Conservation (phyloP, 2,329 filamentous ascomycete genomes). For the Pestalotiopsis sp. region DNA sequence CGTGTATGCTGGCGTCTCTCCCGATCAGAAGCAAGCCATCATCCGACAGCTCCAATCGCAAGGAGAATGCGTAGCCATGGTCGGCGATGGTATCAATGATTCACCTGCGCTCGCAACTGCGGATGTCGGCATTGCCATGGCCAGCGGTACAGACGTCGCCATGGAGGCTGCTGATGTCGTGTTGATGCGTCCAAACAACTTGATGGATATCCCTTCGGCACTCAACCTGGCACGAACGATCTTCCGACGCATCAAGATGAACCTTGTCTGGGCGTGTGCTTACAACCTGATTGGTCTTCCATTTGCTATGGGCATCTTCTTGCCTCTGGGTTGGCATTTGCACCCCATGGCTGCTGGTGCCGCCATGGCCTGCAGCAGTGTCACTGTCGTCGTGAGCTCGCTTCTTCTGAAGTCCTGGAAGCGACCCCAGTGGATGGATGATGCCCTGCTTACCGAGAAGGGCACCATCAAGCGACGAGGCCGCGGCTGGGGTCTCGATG, state of each 20-base stretch:
- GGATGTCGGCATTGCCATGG: slow-evolving; percentile 89
- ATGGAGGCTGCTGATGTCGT: slow-evolving; percentile 98
- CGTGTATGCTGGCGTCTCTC: slow-evolving; percentile 86
- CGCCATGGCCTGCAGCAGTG: slow-evolving; percentile 89
- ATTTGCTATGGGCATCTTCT: slow-evolving; percentile 91
- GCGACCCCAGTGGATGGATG: slow-evolving; percentile 84
- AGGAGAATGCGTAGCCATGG: slow-evolving; percentile 89
- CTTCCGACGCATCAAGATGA: slow-evolving; percentile 91
- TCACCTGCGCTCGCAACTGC: slow-evolving; percentile 92
- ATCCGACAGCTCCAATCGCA: slow-evolving; percentile 73
- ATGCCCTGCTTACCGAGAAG: slow-evolving; percentile 63
- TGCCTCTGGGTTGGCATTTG: slow-evolving; percentile 84
- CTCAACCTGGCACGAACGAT: slow-evolving; percentile 82
- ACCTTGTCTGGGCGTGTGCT: slow-evolving; percentile 87
- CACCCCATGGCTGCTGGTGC: slow-evolving; percentile 94
- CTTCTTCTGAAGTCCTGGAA: slow-evolving; percentile 86
- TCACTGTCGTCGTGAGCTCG: slow-evolving; percentile 85
- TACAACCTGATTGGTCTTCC: slow-evolving; percentile 93
- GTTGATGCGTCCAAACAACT: slow-evolving; percentile 87
- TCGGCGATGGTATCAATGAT: slow-evolving; percentile 98
- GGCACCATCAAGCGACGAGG: slow-evolving; percentile 45
- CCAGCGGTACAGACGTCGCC: slow-evolving; percentile 91
- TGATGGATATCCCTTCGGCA: slow-evolving; percentile 90
- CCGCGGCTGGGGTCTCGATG: slow-evolving; percentile 42
- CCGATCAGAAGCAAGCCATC: slow-evolving; percentile 88